Evolutionary conservation across 306 rosid genomes (phyloP).

Genomic region (Casuarina cunninghamiana): DNA sequence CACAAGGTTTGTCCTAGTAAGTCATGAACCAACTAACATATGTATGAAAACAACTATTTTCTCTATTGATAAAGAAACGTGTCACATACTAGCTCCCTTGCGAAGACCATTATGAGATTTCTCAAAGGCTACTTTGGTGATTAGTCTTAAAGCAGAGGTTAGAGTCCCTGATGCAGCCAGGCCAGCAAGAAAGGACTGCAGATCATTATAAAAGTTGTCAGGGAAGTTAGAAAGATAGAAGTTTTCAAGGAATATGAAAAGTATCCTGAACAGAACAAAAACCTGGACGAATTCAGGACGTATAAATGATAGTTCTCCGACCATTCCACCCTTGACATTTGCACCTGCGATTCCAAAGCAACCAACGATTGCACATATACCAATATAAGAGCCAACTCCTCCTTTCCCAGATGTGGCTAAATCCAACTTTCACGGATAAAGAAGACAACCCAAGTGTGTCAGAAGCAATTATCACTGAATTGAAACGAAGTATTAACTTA

Average conservation of each 20-base stretch:
- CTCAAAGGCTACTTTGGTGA: constrained; percentile 68
- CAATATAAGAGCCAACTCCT: constrained; percentile 58
- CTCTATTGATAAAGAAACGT: constrained; percentile 1
- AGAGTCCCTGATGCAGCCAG: constrained; percentile 79
- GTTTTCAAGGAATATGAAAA: not conserved
- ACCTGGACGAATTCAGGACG: constrained; percentile 83
- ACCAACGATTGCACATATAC: constrained; percentile 54
- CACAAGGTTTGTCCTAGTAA: not conserved
- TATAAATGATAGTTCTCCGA: constrained; percentile 68
- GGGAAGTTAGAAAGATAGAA: not conserved
- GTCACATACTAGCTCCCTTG: constrained; percentile 71
- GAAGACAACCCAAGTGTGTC: not conserved
- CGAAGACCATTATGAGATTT: constrained; percentile 68
- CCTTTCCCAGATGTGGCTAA: constrained; percentile 66
- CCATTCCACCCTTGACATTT: constrained; percentile 76
- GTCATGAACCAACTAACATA: not conserved
- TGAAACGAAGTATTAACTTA: not conserved
- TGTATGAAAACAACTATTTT: not conserved
- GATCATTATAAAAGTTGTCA: not conserved
- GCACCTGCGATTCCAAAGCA: constrained; percentile 78
- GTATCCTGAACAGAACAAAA: not conserved
- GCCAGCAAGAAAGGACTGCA: constrained; percentile 85
- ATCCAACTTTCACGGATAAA: constrained; percentile 52
- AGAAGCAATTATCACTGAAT: not conserved
- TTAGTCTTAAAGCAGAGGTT: constrained; percentile 54